Conservation (phyloP, 2,329 filamentous ascomycete genomes). For the Aspergillus quadrilineatus region DNA sequence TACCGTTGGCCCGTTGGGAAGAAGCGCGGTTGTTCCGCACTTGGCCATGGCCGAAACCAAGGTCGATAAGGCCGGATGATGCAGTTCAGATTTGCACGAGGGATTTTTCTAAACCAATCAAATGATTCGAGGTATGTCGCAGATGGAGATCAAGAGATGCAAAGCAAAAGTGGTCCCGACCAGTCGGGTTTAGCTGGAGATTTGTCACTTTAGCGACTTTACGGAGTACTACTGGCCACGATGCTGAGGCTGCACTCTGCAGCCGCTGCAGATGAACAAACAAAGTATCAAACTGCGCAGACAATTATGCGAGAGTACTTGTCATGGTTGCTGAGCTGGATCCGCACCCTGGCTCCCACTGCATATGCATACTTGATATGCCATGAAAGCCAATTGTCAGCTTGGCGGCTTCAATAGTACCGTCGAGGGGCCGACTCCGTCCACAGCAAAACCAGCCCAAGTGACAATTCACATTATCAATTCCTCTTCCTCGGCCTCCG, state of each 20-base stretch:
- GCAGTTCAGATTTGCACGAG: conserved; percentile 20
- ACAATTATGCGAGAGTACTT: background rate
- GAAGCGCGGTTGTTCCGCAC: conserved; percentile 1
- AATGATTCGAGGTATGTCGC: background rate
- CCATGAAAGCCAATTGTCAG: conserved; percentile 14
- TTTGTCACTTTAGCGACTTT: conserved; percentile 11
- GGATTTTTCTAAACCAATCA: conserved; percentile 24
- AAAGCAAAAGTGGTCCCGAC: conserved; percentile 17
- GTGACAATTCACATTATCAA: conserved; percentile 2
- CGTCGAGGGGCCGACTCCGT: background rate
- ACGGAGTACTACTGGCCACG: background rate
- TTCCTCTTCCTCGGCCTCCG: background rate
- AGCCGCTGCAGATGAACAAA: background rate
- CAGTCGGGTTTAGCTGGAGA: conserved; percentile 3
- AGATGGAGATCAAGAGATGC: conserved; percentile 6
- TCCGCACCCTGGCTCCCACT: conserved; percentile 9
- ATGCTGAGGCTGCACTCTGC: conserved; percentile 6
- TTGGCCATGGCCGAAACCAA: conserved; percentile 9
- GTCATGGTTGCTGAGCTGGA: conserved; percentile 5
- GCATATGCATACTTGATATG: conserved; percentile 12
- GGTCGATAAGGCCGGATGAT: conserved; percentile 11
- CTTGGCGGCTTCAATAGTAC: conserved; percentile 2
- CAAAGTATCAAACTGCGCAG: background rate
- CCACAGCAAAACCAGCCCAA: background rate
- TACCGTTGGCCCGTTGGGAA: background rate